Evolutionary conservation across 2,329 filamentous ascomycete species (phyloP).

Genomic region (Trichoderma sp.): DNA sequence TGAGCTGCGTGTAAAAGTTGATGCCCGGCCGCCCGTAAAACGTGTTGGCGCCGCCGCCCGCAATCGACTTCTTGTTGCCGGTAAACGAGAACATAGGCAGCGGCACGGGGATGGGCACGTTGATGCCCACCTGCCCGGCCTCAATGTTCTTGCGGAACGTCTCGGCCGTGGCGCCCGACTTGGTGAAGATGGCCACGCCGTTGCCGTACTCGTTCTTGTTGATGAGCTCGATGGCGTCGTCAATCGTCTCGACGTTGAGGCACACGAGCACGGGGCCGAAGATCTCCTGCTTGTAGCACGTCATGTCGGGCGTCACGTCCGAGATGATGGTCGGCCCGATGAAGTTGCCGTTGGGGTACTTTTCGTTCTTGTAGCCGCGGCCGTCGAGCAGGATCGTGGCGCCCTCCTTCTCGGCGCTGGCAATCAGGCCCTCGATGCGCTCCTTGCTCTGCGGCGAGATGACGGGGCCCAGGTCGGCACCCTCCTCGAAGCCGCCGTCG

Average conservation of each 20-base stretch:
- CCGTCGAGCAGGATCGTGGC: slow-evolving; percentile 83
- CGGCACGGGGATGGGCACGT: slow-evolving; percentile 75
- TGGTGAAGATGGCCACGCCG: slow-evolving; percentile 82
- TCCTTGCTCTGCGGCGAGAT: slow-evolving; percentile 78
- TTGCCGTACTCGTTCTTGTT: slow-evolving; percentile 88
- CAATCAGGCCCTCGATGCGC: slow-evolving; percentile 75
- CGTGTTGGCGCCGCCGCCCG: slow-evolving; percentile 86
- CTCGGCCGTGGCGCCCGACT: slow-evolving; percentile 74
- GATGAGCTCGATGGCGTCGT: slow-evolving; percentile 79
- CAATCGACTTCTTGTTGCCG: slow-evolving; percentile 85
- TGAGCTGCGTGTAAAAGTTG: slow-evolving; percentile 94
- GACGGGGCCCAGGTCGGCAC: slow-evolving; percentile 78
- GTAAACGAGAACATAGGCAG: slow-evolving; percentile 74
- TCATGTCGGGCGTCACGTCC: slow-evolving; percentile 78
- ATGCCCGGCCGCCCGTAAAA: slow-evolving; percentile 95
- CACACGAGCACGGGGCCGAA: slow-evolving; percentile 84
- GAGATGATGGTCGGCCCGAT: slow-evolving; percentile 81
- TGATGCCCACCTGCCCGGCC: slow-evolving; percentile 84
- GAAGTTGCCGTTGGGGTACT: slow-evolving; percentile 87
- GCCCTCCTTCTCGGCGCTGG: slow-evolving; percentile 76
- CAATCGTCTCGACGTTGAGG: slow-evolving; percentile 74
- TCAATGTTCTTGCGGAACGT: slow-evolving; percentile 80
- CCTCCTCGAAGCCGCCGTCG: slow-evolving; percentile 79
- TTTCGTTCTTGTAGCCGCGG: slow-evolving; percentile 70
- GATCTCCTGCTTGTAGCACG: slow-evolving; percentile 83